These are phyloP conservation scores for Hibiscus tridactylites DNA, from an alignment of 345 rosid species.

Conservation along the genomic window DNA sequence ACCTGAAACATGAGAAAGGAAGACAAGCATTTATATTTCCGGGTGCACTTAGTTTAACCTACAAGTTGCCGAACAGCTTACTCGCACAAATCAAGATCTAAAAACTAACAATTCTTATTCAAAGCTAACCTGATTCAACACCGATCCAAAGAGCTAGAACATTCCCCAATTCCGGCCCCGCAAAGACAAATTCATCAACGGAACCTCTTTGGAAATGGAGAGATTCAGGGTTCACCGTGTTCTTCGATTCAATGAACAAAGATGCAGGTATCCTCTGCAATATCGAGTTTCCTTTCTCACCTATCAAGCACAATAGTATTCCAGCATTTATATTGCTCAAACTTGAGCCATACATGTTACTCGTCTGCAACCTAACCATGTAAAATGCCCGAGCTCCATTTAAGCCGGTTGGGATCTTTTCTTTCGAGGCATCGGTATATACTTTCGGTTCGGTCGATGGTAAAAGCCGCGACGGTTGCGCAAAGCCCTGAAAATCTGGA, in stretches of 20 bases:
- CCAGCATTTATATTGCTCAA: constrained; percentile 56
- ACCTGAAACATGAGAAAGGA: constrained; percentile 40
- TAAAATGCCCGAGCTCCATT: constrained; percentile 35
- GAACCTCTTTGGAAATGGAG: constrained; percentile 69
- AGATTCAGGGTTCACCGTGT: constrained; percentile 20
- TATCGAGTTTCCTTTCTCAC: constrained; percentile 52
- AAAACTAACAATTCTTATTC: neutral
- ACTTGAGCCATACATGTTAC: constrained; percentile 58
- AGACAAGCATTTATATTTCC: neutral
- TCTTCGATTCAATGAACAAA: constrained; percentile 16
- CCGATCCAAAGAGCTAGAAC: constrained; percentile 76
- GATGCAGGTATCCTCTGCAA: constrained; percentile 57
- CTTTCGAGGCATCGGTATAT: constrained; percentile 19
- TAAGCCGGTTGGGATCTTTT: constrained; percentile 18
- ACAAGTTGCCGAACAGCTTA: neutral
- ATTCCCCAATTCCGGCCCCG: constrained; percentile 45
- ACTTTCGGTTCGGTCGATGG: constrained; percentile 44
- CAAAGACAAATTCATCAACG: constrained; percentile 57
- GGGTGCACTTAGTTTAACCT: neutral
- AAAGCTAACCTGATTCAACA: constrained; percentile 65
- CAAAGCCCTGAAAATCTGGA: constrained; percentile 74
- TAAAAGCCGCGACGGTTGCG: constrained; percentile 56
- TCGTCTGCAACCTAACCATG: constrained; percentile 60
- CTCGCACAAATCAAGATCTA: neutral
- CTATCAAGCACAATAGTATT: constrained; percentile 59